These are phyloP conservation scores for Orychophragmus violaceus DNA, from an alignment of 345 rosid species.

Conservation along the genomic window DNA sequence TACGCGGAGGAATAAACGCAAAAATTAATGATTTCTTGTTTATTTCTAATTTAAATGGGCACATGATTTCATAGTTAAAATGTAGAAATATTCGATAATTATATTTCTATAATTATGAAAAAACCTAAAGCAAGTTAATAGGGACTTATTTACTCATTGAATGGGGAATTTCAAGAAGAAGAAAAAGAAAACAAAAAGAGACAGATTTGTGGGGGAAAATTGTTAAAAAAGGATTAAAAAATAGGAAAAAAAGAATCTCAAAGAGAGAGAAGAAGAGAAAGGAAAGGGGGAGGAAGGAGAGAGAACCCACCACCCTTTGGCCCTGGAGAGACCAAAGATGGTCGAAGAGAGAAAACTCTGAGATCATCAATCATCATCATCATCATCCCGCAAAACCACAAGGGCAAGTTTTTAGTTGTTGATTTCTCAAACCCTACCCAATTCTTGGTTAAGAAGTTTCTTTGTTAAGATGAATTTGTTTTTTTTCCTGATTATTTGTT, in stretches of 20 bases:
- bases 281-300: slow-evolving; percentile 21
- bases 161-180: neutral
- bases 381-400: slow-evolving; percentile 12
- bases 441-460: slow-evolving; percentile 9
- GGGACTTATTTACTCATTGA: slow-evolving; percentile 7
- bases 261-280: slow-evolving; percentile 15
- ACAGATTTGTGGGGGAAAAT: slow-evolving; percentile 27
- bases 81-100: neutral
- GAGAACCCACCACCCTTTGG: slow-evolving; percentile 29
- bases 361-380: slow-evolving; percentile 45
- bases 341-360: slow-evolving; percentile 69
- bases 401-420: slow-evolving; percentile 55
- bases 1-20: neutral
- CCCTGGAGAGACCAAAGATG: slow-evolving; percentile 44
- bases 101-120: slow-evolving; percentile 25
- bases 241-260: slow-evolving; percentile 1
- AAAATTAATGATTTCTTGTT: neutral
- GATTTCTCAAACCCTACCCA: slow-evolving; percentile 30
- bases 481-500: neutral
- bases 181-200: slow-evolving; percentile 9
- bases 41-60: neutral
- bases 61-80: neutral
- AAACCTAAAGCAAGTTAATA: slow-evolving; percentile 28
- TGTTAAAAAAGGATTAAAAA: slow-evolving; percentile 16
- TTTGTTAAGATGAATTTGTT: slow-evolving; percentile 11